These are phyloP conservation scores for Penicillium fimorum DNA, from an alignment of 495 filamentous ascomycete genomes.

Conservation along the genomic window DNA sequence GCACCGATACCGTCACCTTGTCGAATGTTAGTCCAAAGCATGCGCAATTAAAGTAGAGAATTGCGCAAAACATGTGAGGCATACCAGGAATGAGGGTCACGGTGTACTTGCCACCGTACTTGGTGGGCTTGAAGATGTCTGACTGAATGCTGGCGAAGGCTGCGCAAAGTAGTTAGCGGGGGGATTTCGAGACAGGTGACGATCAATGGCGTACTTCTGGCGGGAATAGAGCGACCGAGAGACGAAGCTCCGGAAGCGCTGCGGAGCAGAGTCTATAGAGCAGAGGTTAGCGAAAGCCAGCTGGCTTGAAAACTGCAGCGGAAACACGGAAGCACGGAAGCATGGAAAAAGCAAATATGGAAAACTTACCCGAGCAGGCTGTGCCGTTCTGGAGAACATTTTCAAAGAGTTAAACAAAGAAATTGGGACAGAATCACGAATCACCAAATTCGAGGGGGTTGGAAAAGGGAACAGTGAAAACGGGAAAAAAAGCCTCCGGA, in stretches of 20 bases:
- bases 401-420: conserved; percentile 10
- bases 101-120: conserved; percentile 99
- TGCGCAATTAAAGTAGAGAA: background rate
- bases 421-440: conserved; percentile 4
- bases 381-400: conserved; percentile 33
- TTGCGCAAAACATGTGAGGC: conserved; percentile 18
- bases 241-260: conserved; percentile 38
- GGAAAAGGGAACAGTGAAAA: conserved; percentile 24
- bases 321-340: conserved; percentile 2
- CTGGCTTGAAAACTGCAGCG: conserved; percentile 3
- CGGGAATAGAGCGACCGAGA: conserved; percentile 37
- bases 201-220: conserved; percentile 41
- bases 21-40: background rate
- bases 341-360: conserved; percentile 8
- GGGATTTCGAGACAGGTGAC: background rate
- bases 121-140: conserved; percentile 97
- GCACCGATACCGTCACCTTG: conserved; percentile 94
- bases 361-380: conserved; percentile 29
- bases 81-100: conserved; percentile 93
- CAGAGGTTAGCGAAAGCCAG: conserved; percentile 16
- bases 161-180: conserved; percentile 26
- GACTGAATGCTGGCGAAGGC: conserved; percentile 73
- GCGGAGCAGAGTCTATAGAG: conserved; percentile 40
- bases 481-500: conserved; percentile 45
- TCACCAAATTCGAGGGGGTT: conserved; percentile 11